Evolutionary conservation across 2,329 filamentous ascomycete species (phyloP).

Genomic region (Immersiporthe knoxdaviesiana): DNA sequence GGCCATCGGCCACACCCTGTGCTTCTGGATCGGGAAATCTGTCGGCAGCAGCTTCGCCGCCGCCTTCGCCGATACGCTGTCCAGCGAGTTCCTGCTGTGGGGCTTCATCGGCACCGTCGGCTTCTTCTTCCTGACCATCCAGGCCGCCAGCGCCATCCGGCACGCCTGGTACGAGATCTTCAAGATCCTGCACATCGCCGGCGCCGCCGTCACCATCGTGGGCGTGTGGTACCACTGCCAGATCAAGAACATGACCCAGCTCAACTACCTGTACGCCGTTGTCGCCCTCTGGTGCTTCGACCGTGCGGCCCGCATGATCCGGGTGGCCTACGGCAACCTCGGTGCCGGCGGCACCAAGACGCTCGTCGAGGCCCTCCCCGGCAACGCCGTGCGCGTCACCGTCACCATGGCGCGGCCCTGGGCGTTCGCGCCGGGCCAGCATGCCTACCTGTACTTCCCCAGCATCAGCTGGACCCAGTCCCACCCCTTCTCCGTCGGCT

Average conservation of each 20-base stretch:
- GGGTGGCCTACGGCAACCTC: constrained; percentile 67
- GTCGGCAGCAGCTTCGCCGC: constrained; percentile 52
- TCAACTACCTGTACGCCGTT: constrained; percentile 63
- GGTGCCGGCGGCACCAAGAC: constrained; percentile 69
- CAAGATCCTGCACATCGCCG: constrained; percentile 70
- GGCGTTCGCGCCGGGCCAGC: constrained; percentile 74
- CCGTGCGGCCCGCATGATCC: constrained; percentile 61
- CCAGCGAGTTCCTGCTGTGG: constrained; percentile 55
- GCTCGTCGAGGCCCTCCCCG: constrained; percentile 74
- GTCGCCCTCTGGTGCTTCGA: constrained; percentile 71
- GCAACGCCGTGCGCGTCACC: constrained; percentile 74
- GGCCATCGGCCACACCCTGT: constrained; percentile 65
- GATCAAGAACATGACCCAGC: constrained; percentile 56
- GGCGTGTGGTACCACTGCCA: constrained; percentile 70
- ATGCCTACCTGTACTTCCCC: constrained; percentile 80
- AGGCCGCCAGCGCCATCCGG: constrained; percentile 71
- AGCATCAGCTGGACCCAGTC: constrained; percentile 72
- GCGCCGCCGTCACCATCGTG: constrained; percentile 62
- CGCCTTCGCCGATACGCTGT: constrained; percentile 42
- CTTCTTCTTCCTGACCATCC: constrained; percentile 66
- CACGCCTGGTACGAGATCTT: constrained; percentile 83
- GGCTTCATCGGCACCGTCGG: constrained; percentile 66
- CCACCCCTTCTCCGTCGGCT: constrained; percentile 79
- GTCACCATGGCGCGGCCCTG: constrained; percentile 77
- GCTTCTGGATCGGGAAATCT: constrained; percentile 54